Evolutionary conservation across 164 flowering plant genomes (phyloP), one percentile per base, ranked within the genome.

Genomic region (Berberis thunbergii): DNA sequence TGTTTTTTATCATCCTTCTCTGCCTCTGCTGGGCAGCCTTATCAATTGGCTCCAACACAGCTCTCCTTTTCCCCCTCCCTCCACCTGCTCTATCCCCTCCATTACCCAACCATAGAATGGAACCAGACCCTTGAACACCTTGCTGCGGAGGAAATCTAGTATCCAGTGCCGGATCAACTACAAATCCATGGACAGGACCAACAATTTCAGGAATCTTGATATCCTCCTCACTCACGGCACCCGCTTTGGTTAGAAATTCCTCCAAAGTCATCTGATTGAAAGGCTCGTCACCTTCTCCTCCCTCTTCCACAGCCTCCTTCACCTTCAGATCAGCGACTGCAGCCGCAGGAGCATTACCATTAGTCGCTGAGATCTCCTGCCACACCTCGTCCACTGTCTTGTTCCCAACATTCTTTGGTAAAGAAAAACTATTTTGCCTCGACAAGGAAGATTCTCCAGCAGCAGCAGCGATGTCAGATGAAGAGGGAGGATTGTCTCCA

Each of bases 1-100:
- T 68, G 67, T 85, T 87, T 79, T 87, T 87, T 44, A 87, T 87
- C 94, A 85, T 85, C 77, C 94, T 76, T 75, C 80, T 70, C 75
- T 85, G 94, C 54, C 87, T 74, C 81, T 87, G 88, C 75, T 80
- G 83, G 6, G 85, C 84, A 1, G 79, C 88, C 76, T 77, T 79
- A 76, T 85, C 94, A 49, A 85, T 49, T 2, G 78, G 74, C 66
- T 81, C 86, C 72, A 75, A 43, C 59, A 75, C 62, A 3, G 71
- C 66, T 26, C 78, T 65, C 64, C 81, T 72, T 61, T 79, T 81
- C 76, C 79, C 78, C 44, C 73, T 72, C 38, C 64, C 66, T 41
- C 77, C 70, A 38, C 59, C 78, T 46, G 65, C 61, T 45, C 71
- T 71, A 54, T 70, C 84, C 55, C 67, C 71, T 8, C 82, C 83